Conservation (phyloP, 2,329 filamentous ascomycete genomes). For the Dothistroma pini region DNA sequence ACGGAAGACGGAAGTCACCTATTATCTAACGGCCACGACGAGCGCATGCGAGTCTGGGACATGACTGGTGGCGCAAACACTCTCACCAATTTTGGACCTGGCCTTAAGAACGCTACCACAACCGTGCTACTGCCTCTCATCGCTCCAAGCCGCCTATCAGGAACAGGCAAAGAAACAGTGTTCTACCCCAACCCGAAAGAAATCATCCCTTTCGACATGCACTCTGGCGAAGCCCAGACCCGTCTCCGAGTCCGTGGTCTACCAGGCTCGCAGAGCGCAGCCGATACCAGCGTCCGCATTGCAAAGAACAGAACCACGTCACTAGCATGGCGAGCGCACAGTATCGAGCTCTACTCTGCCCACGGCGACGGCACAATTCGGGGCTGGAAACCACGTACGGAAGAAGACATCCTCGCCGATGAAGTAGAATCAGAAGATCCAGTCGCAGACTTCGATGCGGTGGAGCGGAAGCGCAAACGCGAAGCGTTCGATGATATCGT, state of each 20-base stretch:
- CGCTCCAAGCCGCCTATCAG: slow-evolving; percentile 59
- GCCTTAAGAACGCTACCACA: slow-evolving; percentile 63
- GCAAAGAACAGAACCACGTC: slow-evolving; percentile 61
- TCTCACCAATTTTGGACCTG: slow-evolving; percentile 80
- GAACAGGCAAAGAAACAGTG: slow-evolving; percentile 60
- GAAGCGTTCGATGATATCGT: slow-evolving; percentile 78
- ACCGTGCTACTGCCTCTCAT: slow-evolving; percentile 43
- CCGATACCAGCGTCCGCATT: slow-evolving; percentile 25
- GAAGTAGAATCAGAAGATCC: slow-evolving; percentile 40
- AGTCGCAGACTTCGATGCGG: slow-evolving; percentile 37
- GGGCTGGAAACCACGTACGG: slow-evolving; percentile 65
- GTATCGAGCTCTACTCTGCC: slow-evolving; percentile 73
- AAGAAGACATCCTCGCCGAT: slow-evolving; percentile 45
- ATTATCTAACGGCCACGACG: slow-evolving; percentile 77
- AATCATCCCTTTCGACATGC: slow-evolving; percentile 74
- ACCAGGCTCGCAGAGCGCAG: slow-evolving; percentile 10
- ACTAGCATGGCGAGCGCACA: slow-evolving; percentile 70
- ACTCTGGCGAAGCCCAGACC: slow-evolving; percentile 69
- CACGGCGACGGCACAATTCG: slow-evolving; percentile 82
- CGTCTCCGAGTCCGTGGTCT: slow-evolving; percentile 61
- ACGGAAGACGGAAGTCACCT: slow-evolving; percentile 74
- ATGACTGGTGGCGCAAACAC: slow-evolving; percentile 77
- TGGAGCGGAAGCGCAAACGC: slow-evolving; percentile 64
- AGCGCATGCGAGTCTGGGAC: slow-evolving; percentile 84
- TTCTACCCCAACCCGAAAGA: slow-evolving; percentile 75